Evolutionary conservation across 371 early-diverging fungal species (phyloP), one percentile per base, ranked within the genome.

Genomic region (Coemansia sp.): DNA sequence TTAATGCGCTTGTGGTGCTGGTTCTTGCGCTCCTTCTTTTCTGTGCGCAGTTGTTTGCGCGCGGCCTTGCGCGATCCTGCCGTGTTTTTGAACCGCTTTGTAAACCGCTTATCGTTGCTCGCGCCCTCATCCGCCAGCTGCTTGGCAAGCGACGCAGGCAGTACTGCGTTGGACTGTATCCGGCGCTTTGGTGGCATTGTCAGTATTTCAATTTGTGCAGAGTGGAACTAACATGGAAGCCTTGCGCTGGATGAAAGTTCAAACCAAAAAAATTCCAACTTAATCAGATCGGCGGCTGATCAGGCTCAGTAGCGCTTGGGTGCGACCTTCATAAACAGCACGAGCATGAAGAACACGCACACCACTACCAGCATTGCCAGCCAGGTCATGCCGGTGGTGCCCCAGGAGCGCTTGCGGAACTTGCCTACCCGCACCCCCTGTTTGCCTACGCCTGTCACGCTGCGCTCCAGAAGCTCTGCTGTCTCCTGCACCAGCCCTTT

Each of bases 311-410:
- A 78, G 63, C 82, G 80, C 67, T 88, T 88, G 7, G 88, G 88
- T 49, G 87, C 79, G 12, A 89, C 74, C 45, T 84, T 80, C 76
- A 90, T 88, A 35, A 89, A 83, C 59, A 87, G 77, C 48, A 89
- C 85, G 36, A 89, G 84, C 11, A 86, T 68, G 43, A 88, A 76
- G 76, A 90, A 89, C 67, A 84, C 82, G 42, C 86, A 68, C 54
- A 82, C 82, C 4, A 88, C 90, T 61, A 87, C 78, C 31, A 86
- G 64, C 12, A 89, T 78, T 14, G 84, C 74, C 30, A 83, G 74
- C 79, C 86, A 82, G 0, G 85, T 84, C 79, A 89, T 79, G 50
- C 87, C 88, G 33, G 86, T 88, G 5, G 90, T 90, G 30, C 83
- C 83, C 83, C 89, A 85, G 3, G 88, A 81, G 51, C 83, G 85